phyloP scores from a whole-genome alignment of 257 asterid species.

The Nyctanthes arbortristis region DNA sequence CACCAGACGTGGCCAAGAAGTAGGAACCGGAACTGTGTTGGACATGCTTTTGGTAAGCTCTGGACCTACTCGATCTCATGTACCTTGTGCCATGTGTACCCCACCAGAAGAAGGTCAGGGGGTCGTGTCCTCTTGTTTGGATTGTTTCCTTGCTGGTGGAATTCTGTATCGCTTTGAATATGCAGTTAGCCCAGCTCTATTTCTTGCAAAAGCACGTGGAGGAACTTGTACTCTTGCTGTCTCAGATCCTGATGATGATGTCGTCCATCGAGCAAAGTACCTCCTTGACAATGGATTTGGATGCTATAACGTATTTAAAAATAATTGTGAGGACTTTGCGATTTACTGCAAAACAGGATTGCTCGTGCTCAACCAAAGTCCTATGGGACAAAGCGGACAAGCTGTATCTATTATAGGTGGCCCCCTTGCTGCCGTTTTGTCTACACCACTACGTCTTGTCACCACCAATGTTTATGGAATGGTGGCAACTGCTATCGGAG shows the following conservation, averaged over 20 bases:
- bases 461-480: slow-evolving; percentile 71
- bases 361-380: slow-evolving; percentile 65
- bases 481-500: slow-evolving; percentile 75
- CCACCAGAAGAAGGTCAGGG: slow-evolving; percentile 68
- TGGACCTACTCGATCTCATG: slow-evolving; percentile 50
- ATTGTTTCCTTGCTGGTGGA: slow-evolving; percentile 96
- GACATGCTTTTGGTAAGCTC: slow-evolving; percentile 80
- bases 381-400: slow-evolving; percentile 94
- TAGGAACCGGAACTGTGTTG: slow-evolving; percentile 80
- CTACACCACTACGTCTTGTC: slow-evolving; percentile 72
- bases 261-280: slow-evolving; percentile 76
- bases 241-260: slow-evolving; percentile 56
- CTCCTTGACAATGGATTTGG: slow-evolving; percentile 85
- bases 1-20: slow-evolving; percentile 95
- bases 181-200: slow-evolving; percentile 69
- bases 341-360: slow-evolving; percentile 94
- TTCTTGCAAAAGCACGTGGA: slow-evolving; percentile 90
- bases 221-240: slow-evolving; percentile 90
- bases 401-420: slow-evolving; percentile 85
- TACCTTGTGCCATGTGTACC: slow-evolving; percentile 70
- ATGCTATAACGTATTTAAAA: slow-evolving; percentile 77
- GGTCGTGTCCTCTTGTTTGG: slow-evolving; percentile 71
- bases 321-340: slow-evolving; percentile 93
- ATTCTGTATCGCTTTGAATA: slow-evolving; percentile 81
- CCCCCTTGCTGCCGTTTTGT: slow-evolving; percentile 79